Base-by-base conservation (phyloP, 495 filamentous ascomycete genomes). In the Chaetomium fimeti region DNA sequence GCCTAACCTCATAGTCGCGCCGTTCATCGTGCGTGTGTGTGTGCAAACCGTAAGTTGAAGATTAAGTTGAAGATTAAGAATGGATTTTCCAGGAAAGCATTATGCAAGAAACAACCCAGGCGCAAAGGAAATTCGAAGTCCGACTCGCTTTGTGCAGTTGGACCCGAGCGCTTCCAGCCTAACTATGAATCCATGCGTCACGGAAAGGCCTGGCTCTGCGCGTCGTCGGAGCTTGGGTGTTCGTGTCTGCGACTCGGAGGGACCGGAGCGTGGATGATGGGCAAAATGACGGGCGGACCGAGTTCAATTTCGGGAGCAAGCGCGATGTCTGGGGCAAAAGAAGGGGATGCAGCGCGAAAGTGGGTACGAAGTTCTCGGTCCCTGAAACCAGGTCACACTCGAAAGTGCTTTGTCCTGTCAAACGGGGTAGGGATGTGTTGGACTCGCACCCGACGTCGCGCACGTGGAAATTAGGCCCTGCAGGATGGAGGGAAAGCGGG, bases 1-100 rank as follows among this genome's bases (percentile, higher is more conserved):
- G 29, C 52, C 62, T 61, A 49, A 61, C 62, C 65, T 63, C 18
- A 66, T 58, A 16, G 45, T 32, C 15, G 65, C 60, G 60, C 65
- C 63, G 66, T 68, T 68, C 68, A 70, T 70, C 36, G 56, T 60
- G 43, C 36, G 56, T 60, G 43, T 55, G 61, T 29, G 45, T 57
- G 8, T 52, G 32, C 38, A 8, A 24, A 28, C 28, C 48, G 29
- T 47, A 24, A 13, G 49, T 20, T 2, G 7, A 47, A 38, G 18
- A 36, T 18, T 20, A 24, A n/a, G n/a, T n/a, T n/a, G n/a, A n/a
- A n/a, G n/a, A 49, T 49, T n/a, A 47, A 47, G 22, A 32, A 24
- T 36, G 27, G 7, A 15, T 48, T 49, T 29, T 55, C 40, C 27
- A 61, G 57, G 29, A 45, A 60, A 38, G 47, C 67, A 69, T 66